Evolutionary conservation across 768 basidiomycete genomes (phyloP), one percentile per base, ranked within the genome.

Genomic region (Boletus rubescentipes): DNA sequence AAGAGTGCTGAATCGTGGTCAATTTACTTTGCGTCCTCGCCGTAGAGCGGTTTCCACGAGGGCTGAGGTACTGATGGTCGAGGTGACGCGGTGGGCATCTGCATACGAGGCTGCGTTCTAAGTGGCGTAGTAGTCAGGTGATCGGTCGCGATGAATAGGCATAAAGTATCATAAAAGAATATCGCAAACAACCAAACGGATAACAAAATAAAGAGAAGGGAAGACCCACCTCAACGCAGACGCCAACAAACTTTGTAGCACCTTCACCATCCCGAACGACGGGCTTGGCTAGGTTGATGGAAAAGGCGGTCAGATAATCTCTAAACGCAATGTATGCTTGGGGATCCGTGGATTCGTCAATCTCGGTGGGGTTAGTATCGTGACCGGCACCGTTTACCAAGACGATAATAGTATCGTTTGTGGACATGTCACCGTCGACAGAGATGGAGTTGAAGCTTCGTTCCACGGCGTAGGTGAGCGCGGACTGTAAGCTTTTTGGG

Each of bases 231-330:
- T 93, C 84, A 50, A 99, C 94, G 12, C 82, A 84, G 23, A 98
- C 84, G 2, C 90, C 92, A 23, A 99, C 94, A 69, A 99, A 98
- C 69, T 99, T 99, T 21, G 94, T 97, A 0, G 97, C 96, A 5
- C 97, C 97, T 68, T 99, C 97, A 5, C 97, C 97, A 61, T 98
- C 97, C 42, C 94, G 75, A 3, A 98, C 97, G n/a, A 99, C 92
- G 48, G 98, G 75, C 71, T 97, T 83, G 0, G 97, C 97, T 9
- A 99, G 77, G 53, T 98, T 94, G 34, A 85, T 82, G 0, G 92
- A 87, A 63, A 99, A 97, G n/a, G 73, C 68, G 0, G 93, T 94
- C 49, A 99, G 75, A 67, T 90, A 86, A 42, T 85, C 78, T 63
- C 85, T 85, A 77, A 99, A 98, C 4, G 77, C 67, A 37, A 78